These are phyloP conservation scores for Camellia granthamiana DNA, from an alignment of 148 eudicot species.

Conservation along the genomic window DNA sequence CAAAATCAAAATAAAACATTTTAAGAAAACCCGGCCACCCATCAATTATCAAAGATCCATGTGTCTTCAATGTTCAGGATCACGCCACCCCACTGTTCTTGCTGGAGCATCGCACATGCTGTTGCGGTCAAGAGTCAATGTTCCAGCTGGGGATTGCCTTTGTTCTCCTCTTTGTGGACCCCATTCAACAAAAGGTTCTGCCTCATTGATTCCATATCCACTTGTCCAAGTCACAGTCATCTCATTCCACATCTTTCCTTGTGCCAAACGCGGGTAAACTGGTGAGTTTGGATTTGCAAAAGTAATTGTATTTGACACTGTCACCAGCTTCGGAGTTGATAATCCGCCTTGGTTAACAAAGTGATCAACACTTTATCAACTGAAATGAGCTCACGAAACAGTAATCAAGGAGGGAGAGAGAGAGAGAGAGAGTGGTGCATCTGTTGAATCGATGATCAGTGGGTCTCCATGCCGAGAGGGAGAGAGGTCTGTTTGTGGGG, in stretches of 20 bases:
- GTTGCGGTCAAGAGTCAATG: slow-evolving; percentile 62
- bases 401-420: too few relatives aligned
- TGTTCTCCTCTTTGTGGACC: slow-evolving; percentile 46
- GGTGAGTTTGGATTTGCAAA: slow-evolving; percentile 91
- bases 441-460: too few relatives aligned
- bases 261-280: slow-evolving; percentile 82
- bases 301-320: slow-evolving; percentile 59
- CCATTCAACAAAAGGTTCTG: slow-evolving; percentile 71
- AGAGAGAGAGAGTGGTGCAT: too few relatives aligned
- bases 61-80: slow-evolving; percentile 28
- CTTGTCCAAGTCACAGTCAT: slow-evolving; percentile 93
- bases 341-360: slow-evolving; percentile 24
- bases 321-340: slow-evolving; percentile 56
- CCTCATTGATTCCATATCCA: slow-evolving; percentile 64
- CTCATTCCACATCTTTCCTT: slow-evolving; percentile 86
- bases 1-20: too few relatives aligned
- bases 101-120: slow-evolving; percentile 87
- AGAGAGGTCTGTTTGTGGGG: too few relatives aligned
- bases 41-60: too few relatives aligned
- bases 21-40: too few relatives aligned
- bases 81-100: slow-evolving; percentile 69
- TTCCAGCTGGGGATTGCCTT: slow-evolving; percentile 56
- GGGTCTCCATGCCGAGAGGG: too few relatives aligned
- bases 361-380: too few relatives aligned
- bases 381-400: too few relatives aligned